Evolutionary conservation across 495 filamentous ascomycete genomes (phyloP).

Genomic region (Penicillium arizonense): DNA sequence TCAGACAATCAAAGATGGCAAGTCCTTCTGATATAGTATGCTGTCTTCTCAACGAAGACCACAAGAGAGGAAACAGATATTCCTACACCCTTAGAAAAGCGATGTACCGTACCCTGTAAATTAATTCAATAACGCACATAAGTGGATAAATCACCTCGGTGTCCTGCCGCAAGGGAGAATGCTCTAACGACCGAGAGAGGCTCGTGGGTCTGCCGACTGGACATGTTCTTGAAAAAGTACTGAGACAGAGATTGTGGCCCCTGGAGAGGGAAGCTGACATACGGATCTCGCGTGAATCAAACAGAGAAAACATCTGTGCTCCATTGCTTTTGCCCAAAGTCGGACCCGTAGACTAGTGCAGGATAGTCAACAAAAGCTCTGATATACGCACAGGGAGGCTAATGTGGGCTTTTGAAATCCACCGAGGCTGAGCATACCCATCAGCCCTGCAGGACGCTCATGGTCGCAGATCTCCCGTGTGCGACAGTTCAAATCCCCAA

Average conservation of each 20-base stretch:
- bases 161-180: constrained; percentile 2
- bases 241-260: not conserved
- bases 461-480: constrained; percentile 17
- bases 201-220: constrained; percentile 2
- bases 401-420: not conserved
- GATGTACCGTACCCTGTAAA: no score
- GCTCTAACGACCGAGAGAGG: not conserved
- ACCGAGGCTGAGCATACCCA: not conserved
- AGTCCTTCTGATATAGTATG: not conserved
- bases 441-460: constrained; percentile 5
- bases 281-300: not conserved
- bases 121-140: no score
- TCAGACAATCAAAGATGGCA: not conserved
- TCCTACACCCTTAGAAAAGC: no score
- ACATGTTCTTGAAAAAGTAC: not conserved
- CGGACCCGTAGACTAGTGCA: not conserved
- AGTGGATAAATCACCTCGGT: not conserved
- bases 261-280: not conserved
- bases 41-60: no score
- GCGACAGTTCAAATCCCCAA: not conserved
- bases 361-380: not conserved
- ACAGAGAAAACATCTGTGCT: not conserved
- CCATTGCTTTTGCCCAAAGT: not conserved
- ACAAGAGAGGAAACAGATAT: no score
- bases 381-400: not conserved